Evolutionary conservation across 78 protist species (phyloP), one percentile per base, ranked within the genome.

Genomic region (Dictyostelium firmibasis): DNA sequence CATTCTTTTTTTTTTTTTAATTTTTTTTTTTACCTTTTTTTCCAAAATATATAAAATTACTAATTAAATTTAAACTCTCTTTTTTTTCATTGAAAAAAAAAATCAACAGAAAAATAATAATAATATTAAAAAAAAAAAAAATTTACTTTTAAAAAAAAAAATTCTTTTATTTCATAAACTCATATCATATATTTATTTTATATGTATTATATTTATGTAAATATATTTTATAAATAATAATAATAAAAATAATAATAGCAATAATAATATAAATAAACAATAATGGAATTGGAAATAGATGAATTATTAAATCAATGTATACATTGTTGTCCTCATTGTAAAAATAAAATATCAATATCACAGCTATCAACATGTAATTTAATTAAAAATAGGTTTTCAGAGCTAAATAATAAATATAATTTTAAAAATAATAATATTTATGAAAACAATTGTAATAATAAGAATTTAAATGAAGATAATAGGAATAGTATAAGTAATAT

Each of bases 241-340:
- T 18, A 57, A 57, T 20, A 57, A 57, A 5, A 57, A 57, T 38
- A 38, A 20, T 5, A 57, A 57, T 57, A 57, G 20, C 20, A 18
- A 18, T 53, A 53, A 53, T 53, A 53, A 53, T 53, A 57, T 1
- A 14, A 50, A 50, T 10, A 44, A 9, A 8, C 4, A 64, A 64
- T 20, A 64, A 69, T 69, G 77, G 77, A 25, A 31, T 29, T 33
- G 2, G 79, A 72, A 72, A 16, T 72, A 16, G 43, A 33, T 72
- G 43, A 72, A 29, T 29, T 33, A 29, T 72, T 67, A 27, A 27
- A 35, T 72, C 79, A 72, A 31, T 72, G 36, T 33, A 35, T 72
- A 31, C 33, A 72, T 72, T 77, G 83, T 77, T 77, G 83, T 41
- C 83, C 83, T n/a, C 83, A 77, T 77, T 77, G 83, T 41, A 77